Conservation (phyloP, 805 yeast genomes). For the Candida dajiaensis region DNA sequence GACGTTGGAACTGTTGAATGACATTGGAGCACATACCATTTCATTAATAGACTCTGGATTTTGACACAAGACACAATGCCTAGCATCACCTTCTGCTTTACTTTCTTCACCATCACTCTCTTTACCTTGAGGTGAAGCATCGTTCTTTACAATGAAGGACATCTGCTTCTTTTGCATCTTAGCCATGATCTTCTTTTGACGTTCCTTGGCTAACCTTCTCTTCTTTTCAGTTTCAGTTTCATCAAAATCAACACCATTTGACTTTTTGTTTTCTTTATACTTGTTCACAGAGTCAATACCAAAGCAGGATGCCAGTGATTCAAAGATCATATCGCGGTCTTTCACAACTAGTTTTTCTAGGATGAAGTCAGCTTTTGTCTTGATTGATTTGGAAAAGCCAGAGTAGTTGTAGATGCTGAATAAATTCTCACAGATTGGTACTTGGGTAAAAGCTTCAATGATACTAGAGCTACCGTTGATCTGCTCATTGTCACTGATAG, state of each 20-base stretch:
- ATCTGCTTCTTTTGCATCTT: constrained; percentile 71
- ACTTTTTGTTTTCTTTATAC: constrained; percentile 42
- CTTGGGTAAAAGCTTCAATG: constrained; percentile 41
- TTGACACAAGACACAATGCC: constrained; percentile 56
- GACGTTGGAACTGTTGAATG: constrained; percentile 32
- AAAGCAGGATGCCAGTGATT: constrained; percentile 47
- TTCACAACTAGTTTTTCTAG: constrained; percentile 45
- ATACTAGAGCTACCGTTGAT: constrained; percentile 34
- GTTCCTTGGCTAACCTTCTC: constrained; percentile 51
- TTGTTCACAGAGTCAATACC: constrained; percentile 48
- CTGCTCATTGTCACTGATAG: constrained; percentile 44
- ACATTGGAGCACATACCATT: constrained; percentile 54
- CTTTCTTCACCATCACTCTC: constrained; percentile 31
- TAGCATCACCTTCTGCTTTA: constrained; percentile 22
- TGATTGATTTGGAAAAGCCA: constrained; percentile 41
- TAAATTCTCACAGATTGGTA: constrained; percentile 53
- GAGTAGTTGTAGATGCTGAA: constrained; percentile 43
- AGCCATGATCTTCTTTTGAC: constrained; percentile 55
- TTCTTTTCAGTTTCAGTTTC: constrained; percentile 53
- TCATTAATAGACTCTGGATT: constrained; percentile 40
- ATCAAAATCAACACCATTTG: constrained; percentile 29
- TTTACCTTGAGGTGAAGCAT: constrained; percentile 23
- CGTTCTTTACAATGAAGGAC: constrained; percentile 57
- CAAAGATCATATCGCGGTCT: constrained; percentile 42
- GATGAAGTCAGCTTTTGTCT: constrained; percentile 51